Percentiles rank a stretch among this genome's conserved stretches.
Evolutionary conservation across 2,329 filamentous ascomycete genomes (phyloP).

Genomic region (Didymella pomorum): DNA sequence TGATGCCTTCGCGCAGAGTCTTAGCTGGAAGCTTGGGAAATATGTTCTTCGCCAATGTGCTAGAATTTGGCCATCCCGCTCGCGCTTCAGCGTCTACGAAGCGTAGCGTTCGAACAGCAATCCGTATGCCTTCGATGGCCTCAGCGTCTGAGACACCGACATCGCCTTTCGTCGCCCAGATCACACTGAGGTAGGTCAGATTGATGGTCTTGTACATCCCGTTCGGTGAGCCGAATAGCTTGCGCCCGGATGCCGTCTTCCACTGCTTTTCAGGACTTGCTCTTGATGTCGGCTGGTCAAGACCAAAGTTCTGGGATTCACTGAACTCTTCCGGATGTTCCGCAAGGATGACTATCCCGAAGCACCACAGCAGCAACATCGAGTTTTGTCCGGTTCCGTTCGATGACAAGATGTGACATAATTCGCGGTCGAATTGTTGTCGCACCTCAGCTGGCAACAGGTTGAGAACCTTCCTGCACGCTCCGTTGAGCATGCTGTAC

Average conservation of each 20-base stretch:
- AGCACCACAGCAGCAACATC: constrained; percentile 45
- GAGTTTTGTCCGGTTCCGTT: constrained; percentile 33
- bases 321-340: constrained; percentile 32
- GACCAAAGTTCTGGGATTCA: neutral
- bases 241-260: constrained; percentile 42
- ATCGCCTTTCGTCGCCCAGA: constrained; percentile 39
- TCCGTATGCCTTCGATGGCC: constrained; percentile 43
- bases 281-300: constrained; percentile 13
- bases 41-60: constrained; percentile 26
- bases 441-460: constrained; percentile 33
- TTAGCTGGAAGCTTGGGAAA: constrained; percentile 43
- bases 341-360: constrained; percentile 41
- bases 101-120: constrained; percentile 41
- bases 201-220: constrained; percentile 42
- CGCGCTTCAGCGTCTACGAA: constrained; percentile 32
- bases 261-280: constrained; percentile 30
- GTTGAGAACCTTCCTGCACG: constrained; percentile 42
- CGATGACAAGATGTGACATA: constrained; percentile 40
- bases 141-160: constrained; percentile 36
- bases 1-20: constrained; percentile 30
- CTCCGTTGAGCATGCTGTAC: constrained; percentile 47
- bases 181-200: constrained; percentile 41
- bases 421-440: constrained; percentile 38
- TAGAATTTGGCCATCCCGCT: constrained; percentile 35
- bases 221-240: constrained; percentile 40